Conservation (phyloP, 306 rosid genomes). For the Vicia faba region DNA sequence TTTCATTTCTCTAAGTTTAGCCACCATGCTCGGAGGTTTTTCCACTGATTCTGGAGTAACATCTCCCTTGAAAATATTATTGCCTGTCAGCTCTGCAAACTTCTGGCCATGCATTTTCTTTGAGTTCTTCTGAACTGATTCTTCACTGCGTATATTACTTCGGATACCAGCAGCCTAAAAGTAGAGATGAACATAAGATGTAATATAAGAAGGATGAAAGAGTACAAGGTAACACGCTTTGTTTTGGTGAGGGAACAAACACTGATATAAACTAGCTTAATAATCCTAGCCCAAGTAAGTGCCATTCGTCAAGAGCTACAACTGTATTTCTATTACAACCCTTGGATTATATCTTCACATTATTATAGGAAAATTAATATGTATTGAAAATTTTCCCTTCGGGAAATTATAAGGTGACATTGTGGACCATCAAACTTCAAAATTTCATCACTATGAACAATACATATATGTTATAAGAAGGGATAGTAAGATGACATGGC, state of each 20-base stretch:
- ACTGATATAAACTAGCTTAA: slow-evolving; percentile 13
- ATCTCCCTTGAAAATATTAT: slow-evolving; percentile 71
- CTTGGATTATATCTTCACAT: neutral
- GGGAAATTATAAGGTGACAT: slow-evolving; percentile 1
- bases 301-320: slow-evolving; percentile 11
- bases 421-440: slow-evolving; percentile 5
- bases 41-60: slow-evolving; percentile 63
- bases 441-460: neutral
- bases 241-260: slow-evolving; percentile 1
- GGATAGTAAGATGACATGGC: slow-evolving; percentile 8
- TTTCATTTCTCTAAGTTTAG: slow-evolving; percentile 84
- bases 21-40: slow-evolving; percentile 57
- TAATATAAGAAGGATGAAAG: neutral
- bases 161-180: slow-evolving; percentile 76
- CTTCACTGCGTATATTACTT: slow-evolving; percentile 65
- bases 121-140: slow-evolving; percentile 51
- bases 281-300: slow-evolving; percentile 12
- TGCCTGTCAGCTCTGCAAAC: slow-evolving; percentile 80
- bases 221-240: neutral
- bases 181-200: slow-evolving; percentile 3
- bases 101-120: slow-evolving; percentile 77
- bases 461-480: neutral
- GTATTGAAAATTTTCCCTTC: neutral
- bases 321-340: slow-evolving; percentile 20
- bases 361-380: slow-evolving; percentile 2